Conservation (phyloP, 805 yeast genomes). For the Sugiyamaella smithiae region DNA sequence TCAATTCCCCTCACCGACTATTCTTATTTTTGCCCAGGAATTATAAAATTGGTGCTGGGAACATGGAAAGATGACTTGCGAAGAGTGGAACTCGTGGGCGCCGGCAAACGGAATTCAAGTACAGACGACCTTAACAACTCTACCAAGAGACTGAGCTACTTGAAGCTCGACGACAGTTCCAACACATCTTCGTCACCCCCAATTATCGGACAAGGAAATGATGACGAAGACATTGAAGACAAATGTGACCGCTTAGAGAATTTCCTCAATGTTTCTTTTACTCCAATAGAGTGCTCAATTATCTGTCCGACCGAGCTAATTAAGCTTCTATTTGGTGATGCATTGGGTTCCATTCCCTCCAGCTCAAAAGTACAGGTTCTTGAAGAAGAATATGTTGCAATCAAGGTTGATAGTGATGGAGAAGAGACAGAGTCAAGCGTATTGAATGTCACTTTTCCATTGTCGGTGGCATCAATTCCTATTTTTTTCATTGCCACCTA, state of each 20-base stretch:
- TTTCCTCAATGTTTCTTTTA: constrained; percentile 60
- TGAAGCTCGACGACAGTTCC: constrained; percentile 18
- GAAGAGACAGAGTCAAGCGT: constrained; percentile 50
- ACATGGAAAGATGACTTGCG: constrained; percentile 32
- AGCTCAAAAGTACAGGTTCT: constrained; percentile 39
- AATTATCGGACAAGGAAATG: constrained; percentile 4
- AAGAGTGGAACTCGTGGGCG: constrained; percentile 2
- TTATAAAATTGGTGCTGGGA: constrained; percentile 41
- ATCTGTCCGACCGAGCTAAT: constrained; percentile 48
- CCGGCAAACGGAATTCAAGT: background rate
- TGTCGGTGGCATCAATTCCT: constrained; percentile 55
- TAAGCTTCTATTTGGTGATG: constrained; percentile 38
- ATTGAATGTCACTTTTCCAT: constrained; percentile 54
- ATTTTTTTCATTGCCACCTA: constrained; percentile 61
- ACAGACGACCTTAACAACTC: constrained; percentile 17
- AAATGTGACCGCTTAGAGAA: constrained; percentile 33
- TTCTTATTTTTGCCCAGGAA: constrained; percentile 53
- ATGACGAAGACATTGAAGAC: constrained; percentile 18
- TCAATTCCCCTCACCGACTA: constrained; percentile 52
- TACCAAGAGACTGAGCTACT: constrained; percentile 18
- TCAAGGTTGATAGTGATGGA: constrained; percentile 63
- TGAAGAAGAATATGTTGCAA: constrained; percentile 45
- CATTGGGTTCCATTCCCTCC: constrained; percentile 37
- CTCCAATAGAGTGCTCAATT: constrained; percentile 61
- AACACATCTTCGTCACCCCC: constrained; percentile 6